Base-by-base conservation (phyloP, 345 rosid species). In the Brassica juncea region DNA sequence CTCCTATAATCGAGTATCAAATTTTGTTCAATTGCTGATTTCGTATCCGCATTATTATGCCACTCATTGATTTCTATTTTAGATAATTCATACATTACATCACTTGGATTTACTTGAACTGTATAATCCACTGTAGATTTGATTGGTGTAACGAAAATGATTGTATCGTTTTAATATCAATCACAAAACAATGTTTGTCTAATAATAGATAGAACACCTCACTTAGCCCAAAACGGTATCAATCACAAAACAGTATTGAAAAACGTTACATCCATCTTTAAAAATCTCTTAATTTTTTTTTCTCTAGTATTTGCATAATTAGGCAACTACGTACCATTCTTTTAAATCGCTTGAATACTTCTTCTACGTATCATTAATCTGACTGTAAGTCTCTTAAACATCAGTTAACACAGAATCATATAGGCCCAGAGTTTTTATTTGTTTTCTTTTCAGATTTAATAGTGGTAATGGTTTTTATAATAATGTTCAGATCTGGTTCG, bases 401-500 rank as follows among this genome's bases (percentile, higher is more conserved):
- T 11, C 42, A 16, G 4, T 16, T 10, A 27, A 55, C 68, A 31
- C 34, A 71, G 28, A 35, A 27, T 76, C 60, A 58, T 76, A 8
- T 44, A 42, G 11, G 15, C 16, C 42, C 68, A 60, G 34, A 23
- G 47, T 25, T n/a, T 3, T n/a, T 66, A 23, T 25, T 34, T 71
- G 4, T 71, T 32, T 66, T 34, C 37, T 30, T 52, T 59, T 70
- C 5, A 32, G n/a, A 57, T 19, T 19, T 12, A 35, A 65, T 35
- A 65, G 1, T 65, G n/a, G 16, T 3, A 15, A 64, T 32, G 44
- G 21, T 59, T 6, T 54, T 55, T 67, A 35, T 39, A 42, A n/a
- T 32, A 70, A 49, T 49, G 54, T 21, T 77, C 75, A 34, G 80
- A 70, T 70, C 80, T 70, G 65, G 57, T 49, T 52, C 39, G 39